phyloP scores from a whole-genome alignment of 805 yeast species.

The Lipomyces sp. region DNA sequence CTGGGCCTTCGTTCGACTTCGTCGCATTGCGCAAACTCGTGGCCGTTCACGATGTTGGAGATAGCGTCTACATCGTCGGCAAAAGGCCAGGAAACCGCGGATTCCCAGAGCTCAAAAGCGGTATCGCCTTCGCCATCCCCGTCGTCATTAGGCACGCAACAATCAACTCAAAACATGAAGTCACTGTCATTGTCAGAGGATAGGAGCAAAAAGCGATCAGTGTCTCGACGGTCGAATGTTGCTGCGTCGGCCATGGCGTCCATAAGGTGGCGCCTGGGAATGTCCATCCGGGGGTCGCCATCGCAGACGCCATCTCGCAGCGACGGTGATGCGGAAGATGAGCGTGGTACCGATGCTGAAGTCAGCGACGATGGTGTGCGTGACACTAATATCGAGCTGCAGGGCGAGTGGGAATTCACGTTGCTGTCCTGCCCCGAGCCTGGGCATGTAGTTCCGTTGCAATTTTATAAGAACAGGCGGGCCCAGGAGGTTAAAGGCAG shows the following conservation, averaged over 20 bases:
- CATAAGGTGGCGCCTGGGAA: neutral
- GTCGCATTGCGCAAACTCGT: slow-evolving; percentile 22
- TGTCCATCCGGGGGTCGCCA: neutral
- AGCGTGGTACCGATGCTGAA: slow-evolving; percentile 17
- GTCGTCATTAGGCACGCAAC: slow-evolving; percentile 19
- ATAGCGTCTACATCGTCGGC: neutral
- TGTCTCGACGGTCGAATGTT: neutral
- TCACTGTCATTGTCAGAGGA: slow-evolving; percentile 7
- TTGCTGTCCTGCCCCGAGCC: slow-evolving; percentile 26
- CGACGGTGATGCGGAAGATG: slow-evolving; percentile 28
- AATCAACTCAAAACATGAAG: slow-evolving; percentile 17
- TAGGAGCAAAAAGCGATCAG: neutral
- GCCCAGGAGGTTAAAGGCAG: slow-evolving; percentile 16
- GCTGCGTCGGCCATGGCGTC: slow-evolving; percentile 9
- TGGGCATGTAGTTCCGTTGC: slow-evolving; percentile 19
- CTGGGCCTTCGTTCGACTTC: slow-evolving; percentile 13
- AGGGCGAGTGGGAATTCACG: slow-evolving; percentile 18
- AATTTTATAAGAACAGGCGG: slow-evolving; percentile 15
- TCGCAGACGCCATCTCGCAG: neutral
- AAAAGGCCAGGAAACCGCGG: slow-evolving; percentile 7
- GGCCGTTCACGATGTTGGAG: slow-evolving; percentile 30
- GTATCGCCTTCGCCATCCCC: slow-evolving; percentile 9
- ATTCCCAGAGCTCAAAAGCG: neutral
- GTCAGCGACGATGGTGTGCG: neutral
- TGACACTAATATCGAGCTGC: slow-evolving; percentile 1